These are phyloP conservation scores for Polygonum maritimum DNA, from an alignment of 148 eudicot species.

Conservation along the genomic window DNA sequence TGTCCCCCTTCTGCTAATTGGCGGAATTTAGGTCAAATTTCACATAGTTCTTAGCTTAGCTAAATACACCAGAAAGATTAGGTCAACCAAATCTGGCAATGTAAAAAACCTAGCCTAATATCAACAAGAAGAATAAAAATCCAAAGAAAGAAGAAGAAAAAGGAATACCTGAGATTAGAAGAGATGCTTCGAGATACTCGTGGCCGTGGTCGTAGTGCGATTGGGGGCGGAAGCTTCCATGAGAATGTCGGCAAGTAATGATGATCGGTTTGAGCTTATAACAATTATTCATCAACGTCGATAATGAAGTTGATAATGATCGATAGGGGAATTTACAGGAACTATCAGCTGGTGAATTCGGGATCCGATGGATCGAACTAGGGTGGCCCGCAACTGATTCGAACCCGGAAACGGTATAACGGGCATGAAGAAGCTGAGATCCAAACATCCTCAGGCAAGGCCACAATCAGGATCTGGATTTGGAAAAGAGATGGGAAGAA, in stretches of 20 bases:
- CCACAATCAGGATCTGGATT: neutral
- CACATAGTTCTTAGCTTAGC: neutral
- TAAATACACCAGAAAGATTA: neutral
- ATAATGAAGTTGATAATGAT: neutral
- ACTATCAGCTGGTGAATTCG: neutral
- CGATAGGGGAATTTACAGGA: neutral
- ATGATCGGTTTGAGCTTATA: neutral
- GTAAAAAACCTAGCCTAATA: neutral
- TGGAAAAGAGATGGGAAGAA: neutral
- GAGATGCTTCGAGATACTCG: conserved; percentile 49
- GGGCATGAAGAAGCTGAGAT: neutral
- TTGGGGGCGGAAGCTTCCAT: conserved; percentile 18
- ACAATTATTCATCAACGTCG: neutral
- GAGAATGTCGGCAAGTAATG: conserved; percentile 26
- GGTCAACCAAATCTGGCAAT: neutral
- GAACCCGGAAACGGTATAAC: neutral
- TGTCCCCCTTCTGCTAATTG: neutral
- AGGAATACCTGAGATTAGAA: conserved; percentile 45
- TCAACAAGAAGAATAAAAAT: neutral
- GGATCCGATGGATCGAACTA: neutral
- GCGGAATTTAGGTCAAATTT: neutral
- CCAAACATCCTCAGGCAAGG: conserved; percentile 6
- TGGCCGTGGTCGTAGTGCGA: conserved; percentile 26
- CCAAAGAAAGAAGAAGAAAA: neutral
- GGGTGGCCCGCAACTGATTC: neutral